Evolutionary conservation across 2,329 filamentous ascomycete genomes (phyloP), one percentile per base, ranked within the genome.

Genomic region (Penicillium frequentans): DNA sequence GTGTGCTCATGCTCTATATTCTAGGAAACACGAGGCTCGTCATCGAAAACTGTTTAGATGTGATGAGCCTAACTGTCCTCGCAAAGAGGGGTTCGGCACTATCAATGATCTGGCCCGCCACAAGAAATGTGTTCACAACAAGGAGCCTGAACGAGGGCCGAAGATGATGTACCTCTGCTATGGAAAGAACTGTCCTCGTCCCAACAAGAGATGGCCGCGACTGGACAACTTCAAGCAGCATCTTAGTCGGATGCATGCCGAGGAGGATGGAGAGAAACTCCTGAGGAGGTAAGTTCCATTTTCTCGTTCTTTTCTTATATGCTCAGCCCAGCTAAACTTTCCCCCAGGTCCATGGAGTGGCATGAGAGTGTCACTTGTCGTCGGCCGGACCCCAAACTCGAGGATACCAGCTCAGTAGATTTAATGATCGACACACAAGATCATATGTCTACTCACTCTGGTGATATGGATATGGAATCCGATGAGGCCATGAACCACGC

Each of bases 181-280:
- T 50, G 76, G 83, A 6, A 73, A 74, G 7, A 67, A 76, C 23
- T 91, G 89, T 66, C 79, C 76, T 24, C 82, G 78, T 24, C 86
- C 80, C 59, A 77, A 77, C 1, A 96, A 96, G 70, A 76, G 82
- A 35, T 96, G 90, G 90, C 88, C 89, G 1, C 84, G 93, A 23
- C 79, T 87, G 50, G 93, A 97, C 73, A 97, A 97, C 68, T 96
- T 96, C 72, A 87, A 87, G 59, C 86, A 88, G 35, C 93, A 97
- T 69, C 81, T 96, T 46, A 79, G 77, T 49, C 84, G 88, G 11
- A 85, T 90, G 66, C 92, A 96, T 70, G 59, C 68, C 1, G 69
- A 80, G 5, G 74, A 80, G 42, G 70, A 81, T 55, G 63, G 73
- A 0, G 68, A 78, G 0, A 68, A 75, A 1, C 69, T 86, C 7